phyloP scores from a whole-genome alignment of 257 asterid species.

The Nicotiana knightiana region DNA sequence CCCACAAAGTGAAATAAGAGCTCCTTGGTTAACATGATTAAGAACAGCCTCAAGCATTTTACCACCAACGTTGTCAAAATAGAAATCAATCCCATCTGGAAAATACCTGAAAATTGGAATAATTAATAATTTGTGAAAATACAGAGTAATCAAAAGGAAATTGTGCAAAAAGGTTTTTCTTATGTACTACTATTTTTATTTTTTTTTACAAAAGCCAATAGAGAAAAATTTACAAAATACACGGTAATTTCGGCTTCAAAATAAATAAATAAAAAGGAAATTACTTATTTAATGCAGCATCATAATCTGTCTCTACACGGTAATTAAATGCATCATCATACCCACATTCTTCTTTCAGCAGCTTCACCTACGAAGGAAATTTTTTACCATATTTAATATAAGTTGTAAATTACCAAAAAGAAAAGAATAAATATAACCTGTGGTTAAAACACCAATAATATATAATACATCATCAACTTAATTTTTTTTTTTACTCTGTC shows the following conservation, averaged over 20 bases:
- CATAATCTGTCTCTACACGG: not conserved
- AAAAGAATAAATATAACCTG: too few species aligned
- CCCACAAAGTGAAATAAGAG: not conserved
- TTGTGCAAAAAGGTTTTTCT: not conserved
- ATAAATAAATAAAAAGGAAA: not conserved
- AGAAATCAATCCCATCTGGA: not conserved
- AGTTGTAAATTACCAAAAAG: too few species aligned
- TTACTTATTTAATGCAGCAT: not conserved
- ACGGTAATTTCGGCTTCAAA: too few species aligned
- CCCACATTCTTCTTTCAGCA: not conserved
- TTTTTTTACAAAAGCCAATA: too few species aligned
- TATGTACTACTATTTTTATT: too few species aligned
- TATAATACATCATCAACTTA: too few species aligned
- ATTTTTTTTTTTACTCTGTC: too few species aligned
- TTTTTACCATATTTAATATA: too few species aligned
- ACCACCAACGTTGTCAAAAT: not conserved
- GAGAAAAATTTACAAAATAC: too few species aligned
- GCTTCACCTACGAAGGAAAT: not conserved
- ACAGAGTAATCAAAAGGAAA: too few species aligned
- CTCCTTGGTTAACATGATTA: not conserved
- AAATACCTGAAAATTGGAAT: not conserved
- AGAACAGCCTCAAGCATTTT: constrained; percentile 1
- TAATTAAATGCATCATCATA: not conserved
- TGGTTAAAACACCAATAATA: too few species aligned
- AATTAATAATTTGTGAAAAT: too few species aligned